Base-by-base conservation (phyloP, 805 yeast species). In the Zygoascus flipseniorum region DNA sequence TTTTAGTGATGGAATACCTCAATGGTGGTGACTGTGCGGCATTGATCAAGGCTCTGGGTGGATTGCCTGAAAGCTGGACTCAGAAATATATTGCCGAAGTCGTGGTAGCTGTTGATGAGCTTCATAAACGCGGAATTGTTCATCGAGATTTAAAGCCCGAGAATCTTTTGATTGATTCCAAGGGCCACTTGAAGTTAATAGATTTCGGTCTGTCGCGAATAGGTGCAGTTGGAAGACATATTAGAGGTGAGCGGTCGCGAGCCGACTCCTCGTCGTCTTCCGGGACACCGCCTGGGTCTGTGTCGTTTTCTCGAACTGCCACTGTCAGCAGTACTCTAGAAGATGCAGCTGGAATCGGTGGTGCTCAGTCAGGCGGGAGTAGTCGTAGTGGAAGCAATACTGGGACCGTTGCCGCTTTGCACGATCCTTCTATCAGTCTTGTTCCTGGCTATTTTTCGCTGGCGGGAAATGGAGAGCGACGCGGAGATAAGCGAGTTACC, bases 111-210 rank as follows among this genome's bases (percentile, higher is more conserved):
- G 93, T 93, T 1, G 86, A 84, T 58, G 96, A 90, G 64, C 76
- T 93, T 63, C 99, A 93, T 70, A 72, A 78, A 50, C 79, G 86
- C 60, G 96, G 96, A 0, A 88, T 95, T 50, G 86, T 93, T 52
- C 99, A 93, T 69, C 82, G 97, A 62, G 99, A 93, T 68, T 73
- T 93, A 64, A 93, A 93, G 66, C 99, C 99, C 0, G 99, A 93
- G 65, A 93, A 93, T 62, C 68, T 93, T 37, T 73, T 93, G 58
- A 89, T 93, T 58, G 98, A 90, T 65, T 74, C 80, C 52, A 72
- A 74, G 37, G 99, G 99, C 0, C 99, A 93, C 70, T 68, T 93
- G 56, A 93, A 93, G 68, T 71, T 95, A 56, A 90, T 97, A 0
- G 99, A 93, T 70, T 93, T 93, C 73, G 99, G 99, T 1, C 76